Evolutionary conservation across 2,329 filamentous ascomycete genomes (phyloP), one percentile per base, ranked within the genome.

Genomic region (Diatrype stigma): DNA sequence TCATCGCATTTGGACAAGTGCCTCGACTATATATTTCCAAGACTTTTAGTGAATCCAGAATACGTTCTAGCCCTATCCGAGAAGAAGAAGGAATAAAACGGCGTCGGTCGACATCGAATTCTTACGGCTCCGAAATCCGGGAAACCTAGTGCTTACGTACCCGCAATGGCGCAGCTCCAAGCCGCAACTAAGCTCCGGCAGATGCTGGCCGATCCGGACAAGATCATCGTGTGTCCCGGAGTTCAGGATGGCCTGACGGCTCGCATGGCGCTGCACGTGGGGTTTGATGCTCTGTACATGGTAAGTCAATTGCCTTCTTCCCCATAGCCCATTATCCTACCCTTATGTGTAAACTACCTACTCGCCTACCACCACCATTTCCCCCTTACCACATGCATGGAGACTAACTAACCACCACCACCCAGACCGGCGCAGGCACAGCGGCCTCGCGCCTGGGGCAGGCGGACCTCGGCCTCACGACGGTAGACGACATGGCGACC

Each of bases 241-340:
- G 84, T 88, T 2, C 86, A 86, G 61, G 85, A 89, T 71, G 85
- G 85, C 12, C 76, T 86, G 49, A 82, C 81, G 2, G 83, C 85
- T 0, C 73, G 84, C 1, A 78, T 88, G 51, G 83, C 84, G 1
- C 71, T 86, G 21, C 70, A 75, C 40, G 72, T 80, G n/a, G 84
- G 83, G 5, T 86, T 86, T 52, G 78, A 86, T 45, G 78, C 74
- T 50, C 64, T 87, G 37, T 88, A 88, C 70, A 87, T 88, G 84
- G 83, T 85, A 68, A 42, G 72, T 52, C n/a, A 30, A 7, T 12
- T 23, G n/a, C n/a, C n/a, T n/a, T n/a, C 42, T 12, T 23, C 26
- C 19, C 37, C 26, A 3, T 16, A 11, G 21, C 42, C 17, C 17
- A 22, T 22, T 6, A n/a, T 47, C 23, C 30, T 7, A 19, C 22